A percentile compares a stretch with the other conserved stretches of the same genome.
phyloP scores from a whole-genome alignment of 2,329 filamentous ascomycete genomes.

The Trichophyton benhamiae region DNA sequence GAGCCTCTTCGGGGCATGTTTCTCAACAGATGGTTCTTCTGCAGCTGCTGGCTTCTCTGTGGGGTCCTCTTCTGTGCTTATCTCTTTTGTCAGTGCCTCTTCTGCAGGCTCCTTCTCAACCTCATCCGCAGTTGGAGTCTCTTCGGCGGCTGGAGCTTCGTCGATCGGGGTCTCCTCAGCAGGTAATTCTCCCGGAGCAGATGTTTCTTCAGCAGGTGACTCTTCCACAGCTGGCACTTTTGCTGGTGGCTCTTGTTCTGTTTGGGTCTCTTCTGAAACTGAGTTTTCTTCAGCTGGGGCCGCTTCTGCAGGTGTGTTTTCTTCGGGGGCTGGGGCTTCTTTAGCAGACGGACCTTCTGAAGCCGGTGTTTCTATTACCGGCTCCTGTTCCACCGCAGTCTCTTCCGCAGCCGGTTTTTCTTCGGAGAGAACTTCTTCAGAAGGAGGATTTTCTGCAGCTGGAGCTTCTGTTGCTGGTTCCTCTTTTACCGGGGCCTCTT shows the following conservation, averaged over 20 bases:
- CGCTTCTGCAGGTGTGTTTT: conserved; percentile 6
- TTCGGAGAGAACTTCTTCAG: conserved; percentile 12
- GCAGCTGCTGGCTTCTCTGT: background rate
- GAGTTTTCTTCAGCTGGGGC: conserved; percentile 5
- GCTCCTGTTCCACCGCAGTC: conserved; percentile 9
- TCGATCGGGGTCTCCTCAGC: background rate
- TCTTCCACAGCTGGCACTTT: conserved; percentile 8
- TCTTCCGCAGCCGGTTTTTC: conserved; percentile 11
- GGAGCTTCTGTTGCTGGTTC: background rate
- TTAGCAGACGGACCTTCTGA: conserved; percentile 7
- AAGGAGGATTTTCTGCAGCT: conserved; percentile 4
- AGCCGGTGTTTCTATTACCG: conserved; percentile 7
- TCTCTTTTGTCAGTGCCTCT: background rate
- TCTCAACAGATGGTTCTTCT: background rate
- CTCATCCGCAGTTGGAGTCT: background rate
- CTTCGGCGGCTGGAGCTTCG: background rate
- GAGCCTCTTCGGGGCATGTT: too few relatives aligned
- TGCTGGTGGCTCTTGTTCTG: conserved; percentile 3
- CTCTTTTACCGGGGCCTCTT: background rate
- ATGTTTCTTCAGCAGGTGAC: conserved; percentile 4
- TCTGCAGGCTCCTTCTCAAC: background rate
- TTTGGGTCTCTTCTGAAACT: background rate
- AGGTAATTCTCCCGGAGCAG: background rate
- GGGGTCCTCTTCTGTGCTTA: too few relatives aligned
- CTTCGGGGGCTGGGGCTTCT: conserved; percentile 1